A percentile compares a stretch with the other conserved stretches of the same genome.
Conservation (phyloP, 495 filamentous ascomycete species). For the Corynascus novoguineensis region DNA sequence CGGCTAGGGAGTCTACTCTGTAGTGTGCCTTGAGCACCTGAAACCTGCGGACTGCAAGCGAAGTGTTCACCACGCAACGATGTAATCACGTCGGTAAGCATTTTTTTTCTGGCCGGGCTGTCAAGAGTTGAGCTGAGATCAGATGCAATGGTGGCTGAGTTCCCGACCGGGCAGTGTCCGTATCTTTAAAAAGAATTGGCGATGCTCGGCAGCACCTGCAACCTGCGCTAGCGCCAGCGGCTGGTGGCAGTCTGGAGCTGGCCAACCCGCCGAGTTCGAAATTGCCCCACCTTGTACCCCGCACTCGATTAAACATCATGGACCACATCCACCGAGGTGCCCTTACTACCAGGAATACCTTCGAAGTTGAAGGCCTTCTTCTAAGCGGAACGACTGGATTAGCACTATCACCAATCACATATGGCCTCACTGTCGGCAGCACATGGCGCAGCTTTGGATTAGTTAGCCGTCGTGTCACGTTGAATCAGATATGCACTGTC, state of each 20-base stretch:
- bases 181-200: slow-evolving; percentile 8
- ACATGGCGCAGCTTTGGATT: no score
- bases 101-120: no score
- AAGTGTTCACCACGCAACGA: neutral
- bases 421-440: no score
- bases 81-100: neutral
- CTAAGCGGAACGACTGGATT: no score
- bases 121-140: neutral
- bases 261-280: neutral
- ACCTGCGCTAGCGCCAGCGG: slow-evolving; percentile 22
- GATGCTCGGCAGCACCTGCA: no score
- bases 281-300: neutral
- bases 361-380: no score
- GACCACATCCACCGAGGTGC: no score
- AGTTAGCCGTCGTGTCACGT: no score
- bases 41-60: neutral
- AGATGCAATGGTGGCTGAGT: slow-evolving; percentile 4
- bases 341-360: no score
- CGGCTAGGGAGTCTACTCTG: neutral
- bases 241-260: slow-evolving; percentile 20
- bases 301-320: no score
- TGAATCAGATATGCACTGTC: no score
- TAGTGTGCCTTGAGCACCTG: neutral
- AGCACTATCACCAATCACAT: no score
- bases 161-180: neutral